Base-by-base conservation (phyloP, 768 basidiomycete genomes). In the Mycena polygramma region DNA sequence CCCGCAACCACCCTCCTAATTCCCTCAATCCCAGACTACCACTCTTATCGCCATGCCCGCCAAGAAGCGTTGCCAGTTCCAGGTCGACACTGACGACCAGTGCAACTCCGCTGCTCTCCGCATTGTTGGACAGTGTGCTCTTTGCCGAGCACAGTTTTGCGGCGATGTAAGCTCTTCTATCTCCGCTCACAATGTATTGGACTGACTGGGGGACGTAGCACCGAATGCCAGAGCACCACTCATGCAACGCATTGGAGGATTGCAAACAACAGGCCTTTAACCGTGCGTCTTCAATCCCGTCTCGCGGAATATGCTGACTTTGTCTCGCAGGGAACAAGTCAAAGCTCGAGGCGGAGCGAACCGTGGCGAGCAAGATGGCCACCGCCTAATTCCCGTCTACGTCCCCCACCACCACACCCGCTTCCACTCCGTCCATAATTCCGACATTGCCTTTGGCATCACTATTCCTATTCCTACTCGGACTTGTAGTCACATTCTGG, bases 191-290 rank as follows among this genome's bases (percentile, higher is more conserved):
- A 20, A 2, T 35, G 13, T n/a, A 57, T 35, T 45, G 15, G 30
- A n/a, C 35, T 74, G 65, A 73, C 64, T 30, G 51, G 39, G 22
- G 66, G 66, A 68, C 74, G 37, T 65, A 96, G 93, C 95, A 96
- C 78, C 93, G 95, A 69, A 86, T 97, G 72, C 94, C 95, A 9
- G 95, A 96, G 79, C 93, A 94, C 75, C 95, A 97, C 79, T 87
- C 87, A 64, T 97, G 95, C 83, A 87, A 89, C 73, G 92, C 95
- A 70, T 83, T 97, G 71, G 91, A 93, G 78, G 91, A 91, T 79
- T 96, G 95, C 83, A 85, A 92, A 72, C 92, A 94, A 79, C 92
- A 94, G 80, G 95, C 95, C 22, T 96, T 95, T 78, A 90, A 94
- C 48, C 64, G 51, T 59, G 53, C 59, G 48, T 55, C 10, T 54